Conservation (phyloP, 1,284 basidiomycete genomes). For the Sphaerobolus stellatus region DNA sequence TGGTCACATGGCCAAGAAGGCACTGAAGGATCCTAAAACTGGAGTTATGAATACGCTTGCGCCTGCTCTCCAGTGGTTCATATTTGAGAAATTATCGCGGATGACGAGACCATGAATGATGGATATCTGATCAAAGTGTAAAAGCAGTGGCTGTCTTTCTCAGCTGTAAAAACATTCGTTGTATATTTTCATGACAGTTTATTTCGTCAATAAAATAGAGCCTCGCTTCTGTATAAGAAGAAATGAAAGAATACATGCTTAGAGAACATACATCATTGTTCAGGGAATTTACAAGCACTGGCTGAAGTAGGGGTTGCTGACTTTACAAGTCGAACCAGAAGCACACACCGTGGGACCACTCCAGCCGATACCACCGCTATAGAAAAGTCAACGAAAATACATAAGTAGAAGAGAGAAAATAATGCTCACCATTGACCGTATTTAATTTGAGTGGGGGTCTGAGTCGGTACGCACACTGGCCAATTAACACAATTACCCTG, state of each 20-base stretch:
- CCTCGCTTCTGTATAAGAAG: too few species aligned
- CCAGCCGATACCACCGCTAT: slow-evolving; percentile 33
- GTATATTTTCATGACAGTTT: too few species aligned
- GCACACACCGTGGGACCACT: slow-evolving; percentile 47
- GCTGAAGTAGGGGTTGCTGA: slow-evolving; percentile 35
- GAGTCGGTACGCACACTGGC: too few species aligned
- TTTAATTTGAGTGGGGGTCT: slow-evolving; percentile 4
- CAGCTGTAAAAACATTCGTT: too few species aligned
- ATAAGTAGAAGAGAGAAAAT: slow-evolving; percentile 39
- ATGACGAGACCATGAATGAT: too few species aligned
- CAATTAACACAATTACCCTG: too few species aligned
- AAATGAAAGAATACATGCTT: too few species aligned
- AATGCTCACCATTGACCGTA: slow-evolving; percentile 4
- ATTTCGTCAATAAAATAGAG: too few species aligned
- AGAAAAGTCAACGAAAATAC: slow-evolving; percentile 41
- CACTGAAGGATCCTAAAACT: neutral
- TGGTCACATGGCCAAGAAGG: slow-evolving; percentile 33
- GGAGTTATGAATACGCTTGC: neutral
- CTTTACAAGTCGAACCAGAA: slow-evolving; percentile 40
- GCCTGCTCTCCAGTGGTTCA: neutral
- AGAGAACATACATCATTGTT: too few species aligned
- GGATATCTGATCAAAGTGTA: too few species aligned
- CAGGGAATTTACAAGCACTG: slow-evolving; percentile 5
- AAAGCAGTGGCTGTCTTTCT: too few species aligned
- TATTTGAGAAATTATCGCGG: neutral